phyloP scores from a whole-genome alignment of 371 early-diverging fungal genomes.

The Mucor irregularis region DNA sequence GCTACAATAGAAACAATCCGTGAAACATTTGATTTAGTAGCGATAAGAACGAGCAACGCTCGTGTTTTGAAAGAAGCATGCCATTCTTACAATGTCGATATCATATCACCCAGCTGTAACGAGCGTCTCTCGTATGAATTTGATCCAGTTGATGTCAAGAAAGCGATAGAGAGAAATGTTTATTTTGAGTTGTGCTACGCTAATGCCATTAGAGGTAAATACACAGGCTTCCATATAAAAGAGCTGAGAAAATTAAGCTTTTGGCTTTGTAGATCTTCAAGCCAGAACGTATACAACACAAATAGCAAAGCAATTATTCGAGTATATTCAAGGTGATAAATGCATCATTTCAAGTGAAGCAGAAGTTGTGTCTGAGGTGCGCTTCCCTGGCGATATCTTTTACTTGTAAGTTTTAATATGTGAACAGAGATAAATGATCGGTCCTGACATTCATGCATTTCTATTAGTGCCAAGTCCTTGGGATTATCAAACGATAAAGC shows the following conservation, averaged over 20 bases:
- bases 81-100: constrained; percentile 69
- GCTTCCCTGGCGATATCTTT: constrained; percentile 29
- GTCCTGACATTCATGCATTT: no score
- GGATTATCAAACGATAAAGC: constrained; percentile 44
- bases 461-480: constrained; percentile 31
- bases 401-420: constrained; percentile 33
- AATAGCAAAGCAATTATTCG: constrained; percentile 27
- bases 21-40: constrained; percentile 65
- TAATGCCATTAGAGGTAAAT: constrained; percentile 70
- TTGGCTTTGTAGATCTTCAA: constrained; percentile 32
- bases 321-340: constrained; percentile 19
- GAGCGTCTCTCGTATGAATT: constrained; percentile 78
- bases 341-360: constrained; percentile 38
- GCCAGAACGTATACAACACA: constrained; percentile 30
- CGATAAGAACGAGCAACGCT: constrained; percentile 76
- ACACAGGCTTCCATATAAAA: no score
- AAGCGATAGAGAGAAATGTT: constrained; percentile 65
- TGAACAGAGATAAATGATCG: background rate
- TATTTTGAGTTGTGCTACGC: constrained; percentile 84
- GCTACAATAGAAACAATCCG: constrained; percentile 3
- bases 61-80: constrained; percentile 75
- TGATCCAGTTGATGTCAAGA: constrained; percentile 49
- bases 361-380: constrained; percentile 29
- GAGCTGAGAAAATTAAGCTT: no score
- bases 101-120: constrained; percentile 76